These are phyloP conservation scores for Stagonosporopsis tanaceti DNA, from an alignment of 2,329 filamentous ascomycete genomes.

Conservation along the genomic window DNA sequence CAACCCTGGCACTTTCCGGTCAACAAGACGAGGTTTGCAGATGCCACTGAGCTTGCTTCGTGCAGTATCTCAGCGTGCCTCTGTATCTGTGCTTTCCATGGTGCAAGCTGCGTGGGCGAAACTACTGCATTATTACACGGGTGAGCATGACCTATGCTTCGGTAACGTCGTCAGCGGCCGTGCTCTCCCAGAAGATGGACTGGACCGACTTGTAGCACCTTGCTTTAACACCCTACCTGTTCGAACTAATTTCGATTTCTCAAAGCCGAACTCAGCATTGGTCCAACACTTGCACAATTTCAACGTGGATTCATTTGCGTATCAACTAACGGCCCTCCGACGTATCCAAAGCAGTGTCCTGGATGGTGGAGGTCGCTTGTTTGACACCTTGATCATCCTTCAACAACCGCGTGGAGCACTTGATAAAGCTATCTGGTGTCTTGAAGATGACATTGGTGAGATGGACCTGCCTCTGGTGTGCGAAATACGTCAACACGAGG, in stretches of 20 bases:
- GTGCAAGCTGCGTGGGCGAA: conserved; percentile 78
- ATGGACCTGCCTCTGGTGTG: conserved; percentile 83
- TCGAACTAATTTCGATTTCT: conserved; percentile 62
- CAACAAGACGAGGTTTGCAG: conserved; percentile 40
- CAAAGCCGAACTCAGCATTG: conserved; percentile 63
- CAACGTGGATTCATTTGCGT: conserved; percentile 69
- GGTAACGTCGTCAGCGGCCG: conserved; percentile 86
- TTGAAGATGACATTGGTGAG: conserved; percentile 61
- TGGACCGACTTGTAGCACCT: conserved; percentile 80
- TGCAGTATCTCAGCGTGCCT: conserved; percentile 32
- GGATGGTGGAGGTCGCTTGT: conserved; percentile 64
- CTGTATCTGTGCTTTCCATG: conserved; percentile 65
- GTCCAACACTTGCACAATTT: conserved; percentile 66
- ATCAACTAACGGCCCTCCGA: conserved; percentile 79
- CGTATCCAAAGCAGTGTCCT: conserved; percentile 67
- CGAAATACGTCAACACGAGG: conserved; percentile 70
- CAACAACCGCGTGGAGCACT: conserved; percentile 66
- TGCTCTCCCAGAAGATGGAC: conserved; percentile 68
- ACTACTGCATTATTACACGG: conserved; percentile 65
- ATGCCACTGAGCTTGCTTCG: conserved; percentile 33
- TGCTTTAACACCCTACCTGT: conserved; percentile 91
- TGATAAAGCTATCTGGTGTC: conserved; percentile 59
- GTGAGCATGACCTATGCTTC: conserved; percentile 76
- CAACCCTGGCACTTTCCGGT: not conserved
- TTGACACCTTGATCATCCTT: conserved; percentile 82